Evolutionary conservation across 2,329 filamentous ascomycete species (phyloP).

Genomic region (Phaeophleospora eucalypticola): DNA sequence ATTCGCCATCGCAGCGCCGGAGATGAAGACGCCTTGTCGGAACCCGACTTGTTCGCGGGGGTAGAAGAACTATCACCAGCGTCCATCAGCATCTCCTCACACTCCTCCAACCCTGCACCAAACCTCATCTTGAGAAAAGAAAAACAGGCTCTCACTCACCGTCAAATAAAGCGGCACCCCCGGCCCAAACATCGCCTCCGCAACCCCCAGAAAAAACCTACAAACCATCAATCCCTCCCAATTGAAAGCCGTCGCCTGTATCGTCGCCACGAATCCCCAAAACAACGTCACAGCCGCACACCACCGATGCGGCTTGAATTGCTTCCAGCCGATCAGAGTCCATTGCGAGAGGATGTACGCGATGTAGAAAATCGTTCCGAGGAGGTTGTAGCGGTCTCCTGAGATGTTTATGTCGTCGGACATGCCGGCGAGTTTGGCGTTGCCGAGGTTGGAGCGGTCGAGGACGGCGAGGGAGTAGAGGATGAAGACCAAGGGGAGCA

Average conservation of each 20-base stretch:
- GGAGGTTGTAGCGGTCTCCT: conserved; percentile 48
- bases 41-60: conserved; percentile 54
- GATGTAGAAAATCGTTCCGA: conserved; percentile 53
- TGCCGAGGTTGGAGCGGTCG: conserved; percentile 35
- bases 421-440: conserved; percentile 42
- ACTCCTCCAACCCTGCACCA: too few species aligned
- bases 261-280: conserved; percentile 47
- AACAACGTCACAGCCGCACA: conserved; percentile 41
- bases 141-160: too few species aligned
- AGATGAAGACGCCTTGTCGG: conserved; percentile 52
- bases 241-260: conserved; percentile 42
- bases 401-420: conserved; percentile 44
- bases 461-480: conserved; percentile 32
- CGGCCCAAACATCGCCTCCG: conserved; percentile 33
- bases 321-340: conserved; percentile 47
- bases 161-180: conserved; percentile 62
- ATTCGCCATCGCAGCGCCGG: conserved; percentile 65
- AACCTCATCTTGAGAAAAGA: too few species aligned
- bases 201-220: conserved; percentile 45
- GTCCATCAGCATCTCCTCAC: too few species aligned
- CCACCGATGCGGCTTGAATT: conserved; percentile 36
- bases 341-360: conserved; percentile 37
- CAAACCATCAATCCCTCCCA: conserved; percentile 49
- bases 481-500: conserved; percentile 31
- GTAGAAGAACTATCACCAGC: conserved; percentile 49